Base-by-base conservation (phyloP, 1,284 basidiomycete species). In the Pisolithus thermaeus region DNA sequence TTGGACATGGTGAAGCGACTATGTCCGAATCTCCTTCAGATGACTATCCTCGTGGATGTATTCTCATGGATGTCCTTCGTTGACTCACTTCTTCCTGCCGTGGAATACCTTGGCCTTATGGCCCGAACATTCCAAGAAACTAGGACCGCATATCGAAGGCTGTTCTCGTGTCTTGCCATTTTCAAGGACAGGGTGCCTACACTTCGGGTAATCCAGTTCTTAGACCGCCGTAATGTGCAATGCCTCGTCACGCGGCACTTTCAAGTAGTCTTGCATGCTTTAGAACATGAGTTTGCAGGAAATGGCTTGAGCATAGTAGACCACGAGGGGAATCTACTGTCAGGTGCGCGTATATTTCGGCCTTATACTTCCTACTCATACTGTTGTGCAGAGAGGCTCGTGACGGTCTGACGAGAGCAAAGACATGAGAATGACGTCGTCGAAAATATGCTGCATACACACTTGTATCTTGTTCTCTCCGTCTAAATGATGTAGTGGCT, bases 291-390 rank as follows among this genome's bases (percentile, higher is more conserved):
- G 25, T 36, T 52, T 22, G 50, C 44, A 2, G 37, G 7, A 1
- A 3, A 30, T 3, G 7, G 47, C 0, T 53, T 67, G 36, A 59
- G 61, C 4, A 1, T 67, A 6, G 64, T 68, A 49, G 63, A 67
- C 39, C 8, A 45, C n/a, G 50, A 65, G 0, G 64, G 63, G 0
- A 18, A 52, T 38, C 52, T 56, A 23, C 40, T 65, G 14, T 61
- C 47, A 59, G 65, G 65, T 62, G 40, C 5, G 58, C 25, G 16
- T 4, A 32, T 9, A 14, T 16, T 40, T 40, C 3, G 18, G 39
- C 12, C n/a, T 20, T 20, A 6, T 20, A 23, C n/a, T 20, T 40
- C 22, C n/a, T 40, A 12, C 39, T 40, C 39, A 40, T 7, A 35
- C 32, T 12, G 5, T 35, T 16, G 32, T 14, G 12, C 32, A 35